Percentiles rank a stretch among this genome's conserved stretches.
Evolutionary conservation across 495 filamentous ascomycete species (phyloP).

Genomic region (Penicillium dipodomyicola): DNA sequence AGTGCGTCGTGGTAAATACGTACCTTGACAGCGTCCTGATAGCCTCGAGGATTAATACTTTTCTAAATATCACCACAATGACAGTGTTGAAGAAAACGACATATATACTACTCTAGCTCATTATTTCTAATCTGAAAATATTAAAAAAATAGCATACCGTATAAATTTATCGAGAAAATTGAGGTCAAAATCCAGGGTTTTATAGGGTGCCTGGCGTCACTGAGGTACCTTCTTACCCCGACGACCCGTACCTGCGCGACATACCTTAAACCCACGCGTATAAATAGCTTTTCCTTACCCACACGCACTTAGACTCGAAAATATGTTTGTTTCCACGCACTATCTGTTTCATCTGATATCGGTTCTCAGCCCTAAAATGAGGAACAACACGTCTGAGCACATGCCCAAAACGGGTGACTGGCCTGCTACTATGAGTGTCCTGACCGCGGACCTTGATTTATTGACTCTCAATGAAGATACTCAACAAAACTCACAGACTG

Average conservation of each 20-base stretch:
- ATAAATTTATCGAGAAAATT: not conserved
- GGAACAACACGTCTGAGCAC: not conserved
- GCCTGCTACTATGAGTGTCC: not conserved
- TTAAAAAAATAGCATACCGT: not conserved
- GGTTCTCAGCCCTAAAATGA: not conserved
- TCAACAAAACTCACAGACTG: not conserved
- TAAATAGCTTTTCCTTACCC: not conserved
- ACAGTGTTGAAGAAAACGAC: not conserved
- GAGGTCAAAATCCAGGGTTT: not conserved
- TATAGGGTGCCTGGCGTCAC: not conserved
- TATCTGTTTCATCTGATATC: not conserved
- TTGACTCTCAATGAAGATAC: not conserved
- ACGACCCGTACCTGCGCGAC: not conserved
- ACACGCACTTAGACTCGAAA: not conserved
- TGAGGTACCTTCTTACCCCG: not conserved
- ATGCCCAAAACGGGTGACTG: not conserved
- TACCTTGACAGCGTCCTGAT: not conserved
- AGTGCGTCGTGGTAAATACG: not conserved
- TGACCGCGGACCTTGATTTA: not conserved
- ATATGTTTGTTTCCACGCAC: not conserved
- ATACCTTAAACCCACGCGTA: not conserved
- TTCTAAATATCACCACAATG: not conserved
- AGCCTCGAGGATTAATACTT: not conserved
- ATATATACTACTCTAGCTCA: not conserved
- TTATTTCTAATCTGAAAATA: not conserved